phyloP scores from a whole-genome alignment of 2,329 filamentous ascomycete species.

The Ophiocordyceps camponoti-saundersi region DNA sequence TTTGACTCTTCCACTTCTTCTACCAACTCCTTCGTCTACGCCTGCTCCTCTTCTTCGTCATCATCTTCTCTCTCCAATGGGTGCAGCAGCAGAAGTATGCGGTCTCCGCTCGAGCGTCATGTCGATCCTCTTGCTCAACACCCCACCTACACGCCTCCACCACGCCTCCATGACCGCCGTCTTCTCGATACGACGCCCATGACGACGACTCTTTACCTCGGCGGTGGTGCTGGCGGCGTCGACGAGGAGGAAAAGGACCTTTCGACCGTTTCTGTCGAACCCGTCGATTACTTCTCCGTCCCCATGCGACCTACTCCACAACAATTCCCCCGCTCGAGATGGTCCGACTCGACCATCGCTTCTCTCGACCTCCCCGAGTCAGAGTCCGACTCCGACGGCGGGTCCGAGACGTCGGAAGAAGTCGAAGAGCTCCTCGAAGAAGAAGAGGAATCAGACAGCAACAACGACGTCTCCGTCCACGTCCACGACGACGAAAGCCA shows the following conservation, averaged over 20 bases:
- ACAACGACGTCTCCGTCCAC: slow-evolving; percentile 4
- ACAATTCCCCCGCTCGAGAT: slow-evolving; percentile 18
- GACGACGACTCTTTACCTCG: background rate
- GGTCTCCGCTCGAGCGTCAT: slow-evolving; percentile 1
- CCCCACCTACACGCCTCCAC: slow-evolving; percentile 18
- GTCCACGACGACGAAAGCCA: slow-evolving; percentile 8
- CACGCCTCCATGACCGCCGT: slow-evolving; percentile 18
- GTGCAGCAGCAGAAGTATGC: background rate
- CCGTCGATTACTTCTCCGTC: slow-evolving; percentile 16
- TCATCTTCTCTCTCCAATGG: slow-evolving; percentile 9
- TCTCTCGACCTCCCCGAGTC: slow-evolving; percentile 9
- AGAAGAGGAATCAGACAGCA: slow-evolving; percentile 2
- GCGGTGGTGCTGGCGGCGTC: background rate
- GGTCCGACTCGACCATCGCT: slow-evolving; percentile 25
- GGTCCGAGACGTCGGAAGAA: background rate
- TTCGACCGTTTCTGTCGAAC: background rate
- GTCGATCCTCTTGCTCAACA: slow-evolving; percentile 18
- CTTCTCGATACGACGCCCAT: slow-evolving; percentile 7
- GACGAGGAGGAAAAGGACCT: background rate
- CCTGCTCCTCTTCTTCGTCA: slow-evolving; percentile 6
- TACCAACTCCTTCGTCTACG: slow-evolving; percentile 9
- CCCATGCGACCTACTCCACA: slow-evolving; percentile 12
- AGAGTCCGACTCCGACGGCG: slow-evolving; percentile 5
- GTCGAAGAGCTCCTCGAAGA: slow-evolving; percentile 5
- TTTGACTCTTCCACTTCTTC: slow-evolving; percentile 6